Evolutionary conservation across 169 alveolate genomes (phyloP), one percentile per base, ranked within the genome.

Genomic region (Plasmodium relictum): DNA sequence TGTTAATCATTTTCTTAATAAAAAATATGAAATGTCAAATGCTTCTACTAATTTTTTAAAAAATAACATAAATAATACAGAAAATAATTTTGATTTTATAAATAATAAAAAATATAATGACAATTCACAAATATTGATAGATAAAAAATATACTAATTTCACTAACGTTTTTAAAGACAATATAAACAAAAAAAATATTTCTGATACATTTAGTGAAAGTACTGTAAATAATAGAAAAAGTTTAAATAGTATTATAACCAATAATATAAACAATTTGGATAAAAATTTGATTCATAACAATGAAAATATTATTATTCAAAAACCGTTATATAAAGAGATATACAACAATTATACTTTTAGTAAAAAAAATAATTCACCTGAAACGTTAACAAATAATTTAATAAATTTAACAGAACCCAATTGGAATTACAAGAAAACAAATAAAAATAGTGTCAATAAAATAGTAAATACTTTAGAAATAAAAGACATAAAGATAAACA

Each of bases 381-480:
- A 45, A 31, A 39, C 18, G 39, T n/a, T 24, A 80, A 66, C 41
- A 31, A 80, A 52, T 52, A 48, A 56, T 52, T 2, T 63, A 39
- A 73, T 18, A 7, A 9, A 45, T 45, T 39, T 39, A 44, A 39
- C 14, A 48, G 65, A 50, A 4, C 6, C 61, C 5, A 70, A 70
- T 48, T 24, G 26, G 66, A 45, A 50, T 45, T 10, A 70, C 22
- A 70, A 26, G 4, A 45, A 48, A 12, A 50, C 44, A 5, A 6
- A 10, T 12, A 45, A 39, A 44, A 20, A 24, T 24, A 24, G 45
- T 48, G 22, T 6, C 12, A 71, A 20, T 7, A 80, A 54, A 66
- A 69, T 80, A 12, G 83, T 80, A 66, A 80, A 80, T 12, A 80
- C 90, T 6, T 31, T 80, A 26, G 90, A 80, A 80, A 80, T 80